phyloP scores from a whole-genome alignment of 371 early-diverging fungal species.

The Rhizopus delemar region DNA sequence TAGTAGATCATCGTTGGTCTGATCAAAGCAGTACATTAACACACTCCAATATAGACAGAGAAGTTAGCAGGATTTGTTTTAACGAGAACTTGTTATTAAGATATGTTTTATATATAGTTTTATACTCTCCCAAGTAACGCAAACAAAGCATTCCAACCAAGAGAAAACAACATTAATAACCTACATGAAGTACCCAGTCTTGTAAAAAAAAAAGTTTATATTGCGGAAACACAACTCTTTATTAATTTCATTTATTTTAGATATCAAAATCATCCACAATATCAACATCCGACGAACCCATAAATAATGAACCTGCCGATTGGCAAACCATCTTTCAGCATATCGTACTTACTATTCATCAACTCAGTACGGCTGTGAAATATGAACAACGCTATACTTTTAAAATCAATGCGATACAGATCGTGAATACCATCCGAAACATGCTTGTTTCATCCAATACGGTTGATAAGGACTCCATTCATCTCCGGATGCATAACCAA shows the following conservation, averaged over 20 bases:
- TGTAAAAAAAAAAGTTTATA: not conserved
- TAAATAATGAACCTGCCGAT: conserved; percentile 37
- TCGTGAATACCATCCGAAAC: conserved; percentile 81
- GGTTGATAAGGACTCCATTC: conserved; percentile 59
- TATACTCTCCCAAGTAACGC: not conserved
- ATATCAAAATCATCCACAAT: not conserved
- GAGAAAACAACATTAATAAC: not conserved
- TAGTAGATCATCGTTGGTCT: conserved; percentile 9
- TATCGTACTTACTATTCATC: conserved; percentile 63
- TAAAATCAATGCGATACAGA: conserved; percentile 51
- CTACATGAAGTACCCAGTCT: not conserved
- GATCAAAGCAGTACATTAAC: conserved; percentile 12
- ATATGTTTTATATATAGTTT: not conserved
- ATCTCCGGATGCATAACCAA: conserved; percentile 60
- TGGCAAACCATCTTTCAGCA: conserved; percentile 67
- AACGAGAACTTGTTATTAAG: not conserved
- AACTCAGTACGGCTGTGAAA: conserved; percentile 66
- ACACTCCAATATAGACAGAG: not conserved
- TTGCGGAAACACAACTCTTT: too few species aligned
- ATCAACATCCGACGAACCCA: not conserved
- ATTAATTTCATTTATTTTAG: not conserved
- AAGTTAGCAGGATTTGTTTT: not conserved
- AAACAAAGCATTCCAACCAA: not conserved
- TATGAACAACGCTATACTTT: conserved; percentile 43
- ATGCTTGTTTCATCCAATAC: conserved; percentile 82